phyloP scores from a whole-genome alignment of 2,329 filamentous ascomycete species.

The Beauveria sp. region DNA sequence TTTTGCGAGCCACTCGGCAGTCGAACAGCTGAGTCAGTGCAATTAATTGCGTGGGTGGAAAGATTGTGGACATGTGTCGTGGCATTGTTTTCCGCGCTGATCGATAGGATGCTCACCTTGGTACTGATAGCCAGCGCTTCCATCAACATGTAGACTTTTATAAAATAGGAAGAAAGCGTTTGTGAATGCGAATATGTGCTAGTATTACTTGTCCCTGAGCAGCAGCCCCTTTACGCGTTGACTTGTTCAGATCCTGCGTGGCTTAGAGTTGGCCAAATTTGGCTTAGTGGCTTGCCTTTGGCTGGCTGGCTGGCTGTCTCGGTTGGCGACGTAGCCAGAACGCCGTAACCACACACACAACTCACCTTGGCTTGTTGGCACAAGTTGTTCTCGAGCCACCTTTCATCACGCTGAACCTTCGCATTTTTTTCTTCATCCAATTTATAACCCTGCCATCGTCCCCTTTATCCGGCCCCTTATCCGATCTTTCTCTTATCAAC shows the following conservation, averaged over 20 bases:
- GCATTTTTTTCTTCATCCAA: slow-evolving; percentile 1
- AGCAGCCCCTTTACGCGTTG: background rate
- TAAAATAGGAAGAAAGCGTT: too few species aligned
- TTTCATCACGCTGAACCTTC: background rate
- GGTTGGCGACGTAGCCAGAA: slow-evolving; percentile 13
- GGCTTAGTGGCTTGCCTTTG: background rate
- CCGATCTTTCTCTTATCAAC: slow-evolving; percentile 8
- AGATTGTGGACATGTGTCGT: too few species aligned
- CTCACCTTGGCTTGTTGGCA: slow-evolving; percentile 5
- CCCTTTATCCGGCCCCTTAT: background rate
- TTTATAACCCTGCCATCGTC: background rate
- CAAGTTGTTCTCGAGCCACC: slow-evolving; percentile 3
- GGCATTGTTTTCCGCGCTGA: too few species aligned
- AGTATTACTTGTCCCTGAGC: too few species aligned
- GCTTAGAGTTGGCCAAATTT: background rate
- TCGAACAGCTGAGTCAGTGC: too few species aligned
- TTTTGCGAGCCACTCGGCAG: too few species aligned
- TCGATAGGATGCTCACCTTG: too few species aligned
- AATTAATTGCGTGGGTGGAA: too few species aligned
- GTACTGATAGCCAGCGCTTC: too few species aligned
- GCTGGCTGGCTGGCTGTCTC: slow-evolving; percentile 1
- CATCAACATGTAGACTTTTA: too few species aligned
- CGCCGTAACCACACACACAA: slow-evolving; percentile 1
- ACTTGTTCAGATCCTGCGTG: background rate
- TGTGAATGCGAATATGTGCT: too few species aligned